Base-by-base conservation (phyloP, 1,139 yeast genomes). In the Zygosaccharomyces sapae region DNA sequence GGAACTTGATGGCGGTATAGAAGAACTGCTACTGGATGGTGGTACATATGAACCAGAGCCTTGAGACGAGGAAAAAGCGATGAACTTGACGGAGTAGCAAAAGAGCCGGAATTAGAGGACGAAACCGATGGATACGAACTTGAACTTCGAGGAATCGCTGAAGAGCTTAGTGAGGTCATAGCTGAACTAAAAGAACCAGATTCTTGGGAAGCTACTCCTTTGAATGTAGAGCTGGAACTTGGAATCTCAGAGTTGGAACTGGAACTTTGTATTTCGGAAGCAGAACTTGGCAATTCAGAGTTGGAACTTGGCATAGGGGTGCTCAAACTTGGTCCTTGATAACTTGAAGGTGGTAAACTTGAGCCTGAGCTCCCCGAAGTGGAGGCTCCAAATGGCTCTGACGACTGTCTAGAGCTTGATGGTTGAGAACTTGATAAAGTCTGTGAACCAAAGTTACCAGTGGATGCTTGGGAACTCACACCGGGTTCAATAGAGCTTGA, bases 271-370 rank as follows among this genome's bases (percentile, higher is more conserved):
- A 20, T 4, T 20, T 20, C 22, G 5, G 38, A 16, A n/a, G 24
- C 10, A 12, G 38, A 20, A 20, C 22, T 4, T 20, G 22, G 22
- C 3, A 20, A 20, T 20, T 20, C 22, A n/a, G 19, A 24, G 25
- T 7, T 24, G 25, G 25, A 27, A 27, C 30, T 27, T 16, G 38
- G 38, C 9, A 12, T 22, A 8, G 16, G 24, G 13, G 38, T 16
- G 25, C 38, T 36, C 13, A 6, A 36, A 36, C 16, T 36, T 16
- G 38, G 25, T 18, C 13, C 13, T 8, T 10, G 33, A 29, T 9
- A 27, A 27, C 30, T 27, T n/a, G 30, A 27, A n/a, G 39, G 29
- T 20, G 20, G 39, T 10, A 27, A 36, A 13, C 39, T 36, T 18
- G 39, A 36, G 22, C 13, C 39, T 22, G 39, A 27, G 10, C 18